These are phyloP conservation scores for Pezicula carpinea DNA, from an alignment of 2,329 filamentous ascomycete genomes.

Conservation along the genomic window DNA sequence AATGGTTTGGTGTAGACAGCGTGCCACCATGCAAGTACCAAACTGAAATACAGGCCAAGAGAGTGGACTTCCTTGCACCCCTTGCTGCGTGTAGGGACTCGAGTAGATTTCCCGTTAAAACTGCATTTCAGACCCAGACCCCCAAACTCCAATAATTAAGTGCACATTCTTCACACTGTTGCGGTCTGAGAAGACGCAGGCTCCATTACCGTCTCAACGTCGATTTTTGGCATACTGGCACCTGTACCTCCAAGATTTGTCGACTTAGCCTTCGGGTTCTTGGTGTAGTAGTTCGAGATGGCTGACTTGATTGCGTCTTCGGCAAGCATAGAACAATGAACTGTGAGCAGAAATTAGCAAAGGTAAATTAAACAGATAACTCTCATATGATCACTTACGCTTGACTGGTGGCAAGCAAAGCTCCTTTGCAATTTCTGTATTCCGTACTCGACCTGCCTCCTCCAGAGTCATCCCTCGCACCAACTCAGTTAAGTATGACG, in stretches of 20 bases:
- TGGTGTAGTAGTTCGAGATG: slow-evolving; percentile 86
- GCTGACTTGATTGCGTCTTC: slow-evolving; percentile 92
- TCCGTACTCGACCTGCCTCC: slow-evolving; percentile 86
- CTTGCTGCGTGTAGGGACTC: too few species aligned
- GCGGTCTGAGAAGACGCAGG: slow-evolving; percentile 19
- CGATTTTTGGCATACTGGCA: slow-evolving; percentile 61
- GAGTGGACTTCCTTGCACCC: too few species aligned
- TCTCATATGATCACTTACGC: slow-evolving; percentile 49
- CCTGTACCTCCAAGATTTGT: slow-evolving; percentile 76
- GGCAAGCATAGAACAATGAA: slow-evolving; percentile 89
- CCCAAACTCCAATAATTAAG: background rate
- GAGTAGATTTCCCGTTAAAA: background rate
- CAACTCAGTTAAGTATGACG: slow-evolving; percentile 89
- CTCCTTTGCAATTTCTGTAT: slow-evolving; percentile 98
- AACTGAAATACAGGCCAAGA: too few species aligned
- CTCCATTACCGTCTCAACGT: slow-evolving; percentile 52
- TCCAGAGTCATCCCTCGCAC: slow-evolving; percentile 96
- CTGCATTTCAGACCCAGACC: background rate
- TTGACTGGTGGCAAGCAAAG: slow-evolving; percentile 85
- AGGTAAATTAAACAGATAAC: slow-evolving; percentile 6
- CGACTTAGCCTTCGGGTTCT: slow-evolving; percentile 71
- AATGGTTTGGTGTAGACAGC: too few species aligned
- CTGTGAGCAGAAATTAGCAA: slow-evolving; percentile 37
- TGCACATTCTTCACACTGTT: slow-evolving; percentile 12
- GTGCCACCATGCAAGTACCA: too few species aligned